Conservation (phyloP, 495 filamentous ascomycete species). For the Sabuloglossum arenarium region DNA sequence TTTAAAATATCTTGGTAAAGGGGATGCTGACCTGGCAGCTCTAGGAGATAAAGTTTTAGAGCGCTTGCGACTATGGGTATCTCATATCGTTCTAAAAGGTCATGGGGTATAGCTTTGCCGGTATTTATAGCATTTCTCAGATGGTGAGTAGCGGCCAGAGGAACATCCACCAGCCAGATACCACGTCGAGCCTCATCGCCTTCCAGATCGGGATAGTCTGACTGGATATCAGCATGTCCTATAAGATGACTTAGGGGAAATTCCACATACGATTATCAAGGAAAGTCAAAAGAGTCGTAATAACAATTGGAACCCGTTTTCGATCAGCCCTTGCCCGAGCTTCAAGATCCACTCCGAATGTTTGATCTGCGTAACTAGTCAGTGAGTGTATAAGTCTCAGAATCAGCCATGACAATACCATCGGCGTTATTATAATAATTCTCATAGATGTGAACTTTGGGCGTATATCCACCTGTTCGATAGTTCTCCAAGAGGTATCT, state of each 20-base stretch:
- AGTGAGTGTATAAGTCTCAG: not conserved
- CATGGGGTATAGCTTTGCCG: constrained; percentile 58
- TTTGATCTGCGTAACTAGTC: constrained; percentile 44
- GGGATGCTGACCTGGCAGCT: constrained; percentile 59
- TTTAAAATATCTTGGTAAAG: not conserved
- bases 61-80: constrained; percentile 84
- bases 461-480: constrained; percentile 77
- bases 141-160: constrained; percentile 66
- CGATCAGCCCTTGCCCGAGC: constrained; percentile 78
- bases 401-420: constrained; percentile 19
- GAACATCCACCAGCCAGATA: constrained; percentile 89
- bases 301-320: constrained; percentile 82
- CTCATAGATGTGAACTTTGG: constrained; percentile 85
- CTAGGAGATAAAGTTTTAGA: constrained; percentile 86
- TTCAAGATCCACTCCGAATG: constrained; percentile 92
- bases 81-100: constrained; percentile 67
- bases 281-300: constrained; percentile 84
- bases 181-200: constrained; percentile 82
- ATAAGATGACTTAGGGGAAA: constrained; percentile 7
- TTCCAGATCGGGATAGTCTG: constrained; percentile 88
- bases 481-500: constrained; percentile 97
- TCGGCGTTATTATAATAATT: constrained; percentile 98
- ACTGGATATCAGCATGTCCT: not conserved
- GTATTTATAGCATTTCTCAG: constrained; percentile 68
- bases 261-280: constrained; percentile 55